These are phyloP conservation scores for Phytophthora boehmeriae DNA, from an alignment of 352 stramenopile genomes.

Conservation along the genomic window DNA sequence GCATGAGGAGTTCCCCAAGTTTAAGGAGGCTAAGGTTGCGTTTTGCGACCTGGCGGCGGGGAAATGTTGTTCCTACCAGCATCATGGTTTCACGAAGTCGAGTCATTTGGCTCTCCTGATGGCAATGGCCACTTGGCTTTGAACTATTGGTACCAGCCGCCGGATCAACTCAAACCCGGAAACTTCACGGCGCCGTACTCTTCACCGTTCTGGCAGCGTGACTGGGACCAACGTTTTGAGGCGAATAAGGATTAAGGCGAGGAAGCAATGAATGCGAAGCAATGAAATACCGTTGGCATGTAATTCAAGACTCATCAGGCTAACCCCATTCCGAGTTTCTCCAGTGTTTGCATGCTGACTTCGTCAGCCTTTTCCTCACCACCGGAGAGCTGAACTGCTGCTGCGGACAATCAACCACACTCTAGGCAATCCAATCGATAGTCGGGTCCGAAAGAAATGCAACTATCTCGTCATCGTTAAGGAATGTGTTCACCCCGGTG, in stretches of 20 bases:
- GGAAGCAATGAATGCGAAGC: too few relatives aligned
- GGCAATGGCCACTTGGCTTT: conserved; percentile 79
- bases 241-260: conserved; percentile 10
- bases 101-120: conserved; percentile 67
- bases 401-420: too few relatives aligned
- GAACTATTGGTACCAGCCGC: conserved; percentile 92
- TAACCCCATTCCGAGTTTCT: too few relatives aligned
- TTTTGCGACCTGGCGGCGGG: conserved; percentile 87
- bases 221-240: conserved; percentile 61
- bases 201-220: conserved; percentile 70
- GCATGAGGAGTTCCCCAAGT: conserved; percentile 63
- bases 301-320: too few relatives aligned
- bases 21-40: conserved; percentile 56
- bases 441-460: too few relatives aligned
- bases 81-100: conserved; percentile 98
- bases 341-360: too few relatives aligned
- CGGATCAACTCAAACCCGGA: conserved; percentile 52
- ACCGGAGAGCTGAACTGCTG: too few relatives aligned
- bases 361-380: too few relatives aligned
- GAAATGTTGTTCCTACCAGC: conserved; percentile 98
- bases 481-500: too few relatives aligned
- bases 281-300: too few relatives aligned
- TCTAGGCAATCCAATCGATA: too few relatives aligned
- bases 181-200: conserved; percentile 78
- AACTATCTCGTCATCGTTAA: too few relatives aligned